phyloP scores from a whole-genome alignment of 1,139 yeast genomes.

The Debaryomycetaceae sp. region DNA sequence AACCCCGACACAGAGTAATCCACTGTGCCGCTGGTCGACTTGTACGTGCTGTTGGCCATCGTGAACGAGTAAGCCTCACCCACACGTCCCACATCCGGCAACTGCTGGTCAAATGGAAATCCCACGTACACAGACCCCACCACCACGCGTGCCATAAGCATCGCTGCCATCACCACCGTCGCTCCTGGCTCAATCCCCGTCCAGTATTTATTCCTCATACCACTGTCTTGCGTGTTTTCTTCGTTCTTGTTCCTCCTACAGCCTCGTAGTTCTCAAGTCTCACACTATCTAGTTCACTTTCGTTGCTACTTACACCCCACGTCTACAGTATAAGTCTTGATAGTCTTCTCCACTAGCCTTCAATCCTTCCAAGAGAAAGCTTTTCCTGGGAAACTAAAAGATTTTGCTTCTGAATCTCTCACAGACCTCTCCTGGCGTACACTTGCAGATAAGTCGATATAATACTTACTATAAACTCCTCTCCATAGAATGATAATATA shows the following conservation, averaged over 20 bases:
- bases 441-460: not conserved
- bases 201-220: not conserved
- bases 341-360: not conserved
- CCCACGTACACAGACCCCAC: constrained; percentile 46
- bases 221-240: not conserved
- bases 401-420: not conserved
- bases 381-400: not conserved
- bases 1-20: constrained; percentile 52
- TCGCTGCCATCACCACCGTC: not conserved
- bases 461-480: not conserved
- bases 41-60: constrained; percentile 69
- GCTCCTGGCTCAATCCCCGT: not conserved
- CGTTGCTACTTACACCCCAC: not conserved
- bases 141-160: constrained; percentile 1
- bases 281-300: not conserved
- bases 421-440: not conserved
- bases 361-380: not conserved
- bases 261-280: not conserved
- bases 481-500: not conserved
- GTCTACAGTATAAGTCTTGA: not conserved
- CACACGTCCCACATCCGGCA: constrained; percentile 82
- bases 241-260: not conserved
- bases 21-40: constrained; percentile 45
- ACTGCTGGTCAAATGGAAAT: constrained; percentile 78
- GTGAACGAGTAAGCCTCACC: constrained; percentile 62